A percentile compares a stretch with the other conserved stretches of the same genome.
phyloP scores from a whole-genome alignment of 1,284 basidiomycete genomes.

The Meripilus lineatus region DNA sequence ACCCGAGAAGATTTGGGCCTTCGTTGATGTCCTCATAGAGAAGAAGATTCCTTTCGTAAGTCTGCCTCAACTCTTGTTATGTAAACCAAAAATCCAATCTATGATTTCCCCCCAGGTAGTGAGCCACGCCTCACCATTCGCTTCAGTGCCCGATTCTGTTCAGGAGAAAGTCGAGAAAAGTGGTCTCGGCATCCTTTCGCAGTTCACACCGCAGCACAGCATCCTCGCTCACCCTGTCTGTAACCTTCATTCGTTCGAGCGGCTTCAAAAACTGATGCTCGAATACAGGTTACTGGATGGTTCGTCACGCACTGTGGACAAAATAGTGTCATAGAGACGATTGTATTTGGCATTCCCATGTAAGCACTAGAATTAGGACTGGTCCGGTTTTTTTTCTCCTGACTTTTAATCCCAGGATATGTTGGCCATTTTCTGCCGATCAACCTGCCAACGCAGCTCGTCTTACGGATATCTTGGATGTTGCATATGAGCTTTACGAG shows the following conservation, averaged over 20 bases:
- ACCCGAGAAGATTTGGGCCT: slow-evolving; percentile 7
- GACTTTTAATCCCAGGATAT: slow-evolving; percentile 9
- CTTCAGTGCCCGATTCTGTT: slow-evolving; percentile 2
- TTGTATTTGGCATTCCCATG: slow-evolving; percentile 16
- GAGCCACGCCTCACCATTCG: slow-evolving; percentile 15
- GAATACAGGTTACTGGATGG: slow-evolving; percentile 16
- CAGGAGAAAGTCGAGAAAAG: slow-evolving; percentile 3
- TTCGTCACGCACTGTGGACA: slow-evolving; percentile 21
- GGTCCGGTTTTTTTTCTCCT: too few species aligned
- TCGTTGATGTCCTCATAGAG: slow-evolving; percentile 10
- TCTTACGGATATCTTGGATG: slow-evolving; percentile 13
- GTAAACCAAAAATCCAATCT: neutral
- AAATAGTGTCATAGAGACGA: slow-evolving; percentile 17
- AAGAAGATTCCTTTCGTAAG: slow-evolving; percentile 11
- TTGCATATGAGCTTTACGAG: slow-evolving; percentile 23
- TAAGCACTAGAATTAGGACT: slow-evolving; percentile 1
- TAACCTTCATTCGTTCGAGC: neutral
- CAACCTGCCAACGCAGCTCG: slow-evolving; percentile 15
- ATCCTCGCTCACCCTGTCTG: slow-evolving; percentile 6
- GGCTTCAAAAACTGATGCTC: neutral
- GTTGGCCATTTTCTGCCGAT: slow-evolving; percentile 14
- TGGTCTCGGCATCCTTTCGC: neutral
- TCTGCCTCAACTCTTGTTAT: neutral
- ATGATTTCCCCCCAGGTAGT: slow-evolving; percentile 14
- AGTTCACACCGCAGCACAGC: slow-evolving; percentile 3